These are phyloP conservation scores for Tuber brumale DNA, from an alignment of 495 filamentous ascomycete species.

Conservation along the genomic window DNA sequence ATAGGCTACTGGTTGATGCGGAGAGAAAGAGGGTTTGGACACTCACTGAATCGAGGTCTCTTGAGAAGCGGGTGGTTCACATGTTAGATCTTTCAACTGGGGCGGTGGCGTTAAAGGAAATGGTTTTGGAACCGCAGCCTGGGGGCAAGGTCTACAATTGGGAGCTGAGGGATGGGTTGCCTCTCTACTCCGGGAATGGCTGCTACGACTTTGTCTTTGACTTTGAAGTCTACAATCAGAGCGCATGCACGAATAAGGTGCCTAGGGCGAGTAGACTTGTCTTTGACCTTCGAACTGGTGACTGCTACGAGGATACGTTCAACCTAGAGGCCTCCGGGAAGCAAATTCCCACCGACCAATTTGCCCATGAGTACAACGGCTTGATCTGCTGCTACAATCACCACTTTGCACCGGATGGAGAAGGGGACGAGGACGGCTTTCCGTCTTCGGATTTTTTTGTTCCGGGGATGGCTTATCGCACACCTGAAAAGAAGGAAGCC, in stretches of 20 bases:
- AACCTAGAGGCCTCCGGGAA: not conserved
- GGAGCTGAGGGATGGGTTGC: not conserved
- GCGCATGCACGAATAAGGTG: not conserved
- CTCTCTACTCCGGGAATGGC: not conserved
- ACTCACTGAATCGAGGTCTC: not conserved
- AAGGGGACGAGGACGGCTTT: not conserved
- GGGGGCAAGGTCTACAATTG: not conserved
- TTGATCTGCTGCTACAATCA: not conserved
- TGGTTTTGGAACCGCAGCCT: not conserved
- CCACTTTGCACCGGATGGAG: not conserved
- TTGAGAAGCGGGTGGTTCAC: not conserved
- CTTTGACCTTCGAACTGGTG: not conserved
- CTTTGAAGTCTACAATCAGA: not conserved
- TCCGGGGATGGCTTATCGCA: not conserved
- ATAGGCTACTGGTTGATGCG: constrained; percentile 15
- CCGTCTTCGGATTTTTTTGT: not conserved
- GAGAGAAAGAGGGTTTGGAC: constrained; percentile 19
- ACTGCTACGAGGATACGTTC: not conserved
- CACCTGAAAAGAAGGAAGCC: not conserved
- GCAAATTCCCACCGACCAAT: not conserved
- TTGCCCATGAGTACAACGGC: not conserved
- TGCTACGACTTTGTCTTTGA: constrained; percentile 2
- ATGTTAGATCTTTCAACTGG: constrained; percentile 12
- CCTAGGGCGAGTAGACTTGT: not conserved
- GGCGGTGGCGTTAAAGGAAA: not conserved